phyloP scores from a whole-genome alignment of 2,329 filamentous ascomycete species.

The Cytospora paraplurivora region DNA sequence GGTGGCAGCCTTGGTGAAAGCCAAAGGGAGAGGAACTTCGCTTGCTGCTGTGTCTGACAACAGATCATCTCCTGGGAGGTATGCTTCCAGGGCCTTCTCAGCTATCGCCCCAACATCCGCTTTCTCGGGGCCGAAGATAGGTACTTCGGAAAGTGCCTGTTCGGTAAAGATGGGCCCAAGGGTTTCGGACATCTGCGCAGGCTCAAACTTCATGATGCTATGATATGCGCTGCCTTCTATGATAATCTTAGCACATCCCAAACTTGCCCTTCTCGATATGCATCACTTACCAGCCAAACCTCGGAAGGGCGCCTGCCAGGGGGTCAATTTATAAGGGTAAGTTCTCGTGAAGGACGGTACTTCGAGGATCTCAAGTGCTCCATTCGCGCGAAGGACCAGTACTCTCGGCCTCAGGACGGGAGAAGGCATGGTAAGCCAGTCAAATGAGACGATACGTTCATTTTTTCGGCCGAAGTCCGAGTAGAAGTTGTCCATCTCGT shows the following conservation, averaged over 20 bases:
- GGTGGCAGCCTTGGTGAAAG: slow-evolving; percentile 45
- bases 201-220: slow-evolving; percentile 60
- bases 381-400: slow-evolving; percentile 61
- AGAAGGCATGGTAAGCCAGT: slow-evolving; percentile 64
- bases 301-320: slow-evolving; percentile 62
- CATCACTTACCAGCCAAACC: slow-evolving; percentile 53
- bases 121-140: slow-evolving; percentile 59
- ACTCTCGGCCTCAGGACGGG: slow-evolving; percentile 59
- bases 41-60: slow-evolving; percentile 44
- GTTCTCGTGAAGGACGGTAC: slow-evolving; percentile 60
- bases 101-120: slow-evolving; percentile 46
- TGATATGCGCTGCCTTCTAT: slow-evolving; percentile 56
- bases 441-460: slow-evolving; percentile 67
- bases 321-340: slow-evolving; percentile 61
- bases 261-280: neutral
- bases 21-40: slow-evolving; percentile 41
- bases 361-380: slow-evolving; percentile 63
- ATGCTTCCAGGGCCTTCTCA: slow-evolving; percentile 43
- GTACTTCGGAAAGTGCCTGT: slow-evolving; percentile 53
- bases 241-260: slow-evolving; percentile 33
- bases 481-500: slow-evolving; percentile 64
- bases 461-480: slow-evolving; percentile 53
- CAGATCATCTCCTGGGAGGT: slow-evolving; percentile 37
- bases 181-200: slow-evolving; percentile 53
- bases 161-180: slow-evolving; percentile 58